Percentiles rank a stretch among this genome's conserved stretches.
Conservation (phyloP, 2,329 filamentous ascomycete genomes). For the Cadophora malorum region DNA sequence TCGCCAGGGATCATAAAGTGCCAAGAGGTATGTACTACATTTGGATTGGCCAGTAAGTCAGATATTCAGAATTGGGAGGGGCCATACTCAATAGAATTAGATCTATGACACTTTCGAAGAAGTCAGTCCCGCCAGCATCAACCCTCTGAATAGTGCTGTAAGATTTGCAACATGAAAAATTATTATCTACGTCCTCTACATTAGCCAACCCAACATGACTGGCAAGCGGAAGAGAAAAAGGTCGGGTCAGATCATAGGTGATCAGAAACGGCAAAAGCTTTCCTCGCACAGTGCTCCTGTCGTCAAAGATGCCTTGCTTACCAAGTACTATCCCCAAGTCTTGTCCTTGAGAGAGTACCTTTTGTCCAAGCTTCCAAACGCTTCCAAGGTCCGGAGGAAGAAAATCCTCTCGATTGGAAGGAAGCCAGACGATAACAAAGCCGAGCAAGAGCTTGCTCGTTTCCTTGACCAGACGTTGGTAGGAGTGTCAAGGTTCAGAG, state of each 20-base stretch:
- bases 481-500: conserved; percentile 37
- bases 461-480: conserved; percentile 45
- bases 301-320: conserved; percentile 67
- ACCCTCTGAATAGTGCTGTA: neutral
- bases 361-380: conserved; percentile 66
- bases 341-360: conserved; percentile 74
- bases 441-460: conserved; percentile 27
- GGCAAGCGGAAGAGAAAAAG: conserved; percentile 51
- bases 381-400: conserved; percentile 67
- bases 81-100: neutral
- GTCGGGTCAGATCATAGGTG: conserved; percentile 29
- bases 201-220: conserved; percentile 43
- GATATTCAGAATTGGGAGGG: neutral
- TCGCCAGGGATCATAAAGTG: neutral
- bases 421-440: conserved; percentile 25
- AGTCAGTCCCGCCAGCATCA: neutral
- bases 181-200: neutral
- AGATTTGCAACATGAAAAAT: neutral
- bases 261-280: conserved; percentile 42
- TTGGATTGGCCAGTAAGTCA: neutral
- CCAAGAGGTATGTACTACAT: neutral
- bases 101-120: neutral
- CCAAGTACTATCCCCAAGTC: conserved; percentile 70
- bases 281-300: conserved; percentile 29
- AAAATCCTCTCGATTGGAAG: conserved; percentile 56